Base-by-base conservation (phyloP, 129 eudicot species). In the Rutidosis leptorrhynchoides region DNA sequence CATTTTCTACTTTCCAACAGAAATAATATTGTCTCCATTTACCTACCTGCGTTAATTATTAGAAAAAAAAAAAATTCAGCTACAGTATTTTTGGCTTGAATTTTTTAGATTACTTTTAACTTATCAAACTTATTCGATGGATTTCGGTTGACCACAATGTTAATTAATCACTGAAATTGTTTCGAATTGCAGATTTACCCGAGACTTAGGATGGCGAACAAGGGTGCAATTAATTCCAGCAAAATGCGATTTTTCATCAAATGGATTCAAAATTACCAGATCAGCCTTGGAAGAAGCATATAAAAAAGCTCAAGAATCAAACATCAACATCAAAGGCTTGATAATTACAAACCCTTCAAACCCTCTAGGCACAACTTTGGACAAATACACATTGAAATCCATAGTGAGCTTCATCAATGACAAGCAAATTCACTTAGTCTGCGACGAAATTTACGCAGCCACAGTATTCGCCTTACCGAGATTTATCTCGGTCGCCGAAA, bases 141-240 rank as follows among this genome's bases (percentile, higher is more conserved):
- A 46, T 20, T 46, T 46, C 16, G 15, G 7, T 46, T 1, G 53
- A 46, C 53, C 3, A 43, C 10, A 14, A 14, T 12, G 53, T 3
- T 46, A 14, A 14, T 46, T 12, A 5, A 6, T 6, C 53, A n/a
- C n/a, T n/a, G n/a, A n/a, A n/a, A n/a, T 14, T 46, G 0, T 3
- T 26, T n/a, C n/a, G n/a, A n/a, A n/a, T 65, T 77, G 66, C 95
- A 90, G 97, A 66, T 86, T 84, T 66, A 74, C 76, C 6, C 74
- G 97, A 56, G 97, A 90, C 45, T 65, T 90, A 67, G 68, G 83
- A 40, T 90, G 95, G 97, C 82, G 97, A 74, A 86, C 95, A 2
- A 81, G 95, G 25, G 89, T 79, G 53, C 78, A 79, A 40, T 67
- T 90, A 14, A 35, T 80, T 15, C 95, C 97, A 17, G 68, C 87